These are phyloP conservation scores for Gossypium gossypioides DNA, from an alignment of 441 rosid species.

Conservation along the genomic window DNA sequence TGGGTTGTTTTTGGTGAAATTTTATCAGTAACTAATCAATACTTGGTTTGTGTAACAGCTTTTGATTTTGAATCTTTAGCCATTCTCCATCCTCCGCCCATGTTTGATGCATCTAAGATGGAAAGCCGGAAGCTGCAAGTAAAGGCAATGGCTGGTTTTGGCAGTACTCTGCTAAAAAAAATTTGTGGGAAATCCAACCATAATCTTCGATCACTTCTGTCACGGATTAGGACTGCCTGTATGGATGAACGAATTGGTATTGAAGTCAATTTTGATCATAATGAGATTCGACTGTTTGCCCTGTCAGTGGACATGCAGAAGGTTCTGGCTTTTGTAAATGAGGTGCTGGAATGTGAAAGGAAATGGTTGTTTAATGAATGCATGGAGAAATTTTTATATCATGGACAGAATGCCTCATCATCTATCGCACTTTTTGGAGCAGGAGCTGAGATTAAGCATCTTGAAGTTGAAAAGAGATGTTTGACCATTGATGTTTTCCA, in stretches of 20 bases:
- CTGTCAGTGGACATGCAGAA: conserved; percentile 40
- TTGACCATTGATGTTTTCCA: conserved; percentile 59
- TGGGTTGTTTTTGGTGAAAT: conserved; percentile 93
- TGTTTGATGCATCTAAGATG: conserved; percentile 46
- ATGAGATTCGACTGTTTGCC: conserved; percentile 58
- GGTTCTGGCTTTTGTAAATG: conserved; percentile 39
- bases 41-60: conserved; percentile 85
- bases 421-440: conserved; percentile 72
- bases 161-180: conserved; percentile 45
- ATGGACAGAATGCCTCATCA: conserved; percentile 41
- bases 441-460: conserved; percentile 86
- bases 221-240: conserved; percentile 38
- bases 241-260: conserved; percentile 55
- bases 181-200: conserved; percentile 66
- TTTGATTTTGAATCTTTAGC: conserved; percentile 60
- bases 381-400: conserved; percentile 53
- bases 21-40: conserved; percentile 43
- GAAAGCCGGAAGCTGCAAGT: conserved; percentile 46
- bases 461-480: conserved; percentile 63
- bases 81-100: conserved; percentile 50
- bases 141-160: conserved; percentile 51
- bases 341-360: conserved; percentile 49
- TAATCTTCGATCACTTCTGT: conserved; percentile 44
- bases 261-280: conserved; percentile 45
- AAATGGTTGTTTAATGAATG: conserved; percentile 66